Conservation (phyloP, 345 rosid genomes). For the Mangifera indica region DNA sequence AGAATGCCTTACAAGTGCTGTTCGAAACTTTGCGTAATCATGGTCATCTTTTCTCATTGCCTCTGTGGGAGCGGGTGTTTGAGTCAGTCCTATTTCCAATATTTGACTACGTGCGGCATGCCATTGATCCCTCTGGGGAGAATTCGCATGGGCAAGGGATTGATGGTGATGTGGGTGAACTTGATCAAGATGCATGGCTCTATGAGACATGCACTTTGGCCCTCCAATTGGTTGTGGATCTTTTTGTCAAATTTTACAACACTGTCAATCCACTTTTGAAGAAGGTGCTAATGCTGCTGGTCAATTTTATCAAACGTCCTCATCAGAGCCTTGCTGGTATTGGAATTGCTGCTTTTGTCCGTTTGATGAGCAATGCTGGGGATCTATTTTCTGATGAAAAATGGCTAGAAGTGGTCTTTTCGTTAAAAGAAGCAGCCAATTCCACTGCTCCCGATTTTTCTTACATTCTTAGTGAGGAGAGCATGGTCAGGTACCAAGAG, state of each 20-base stretch:
- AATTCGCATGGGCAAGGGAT: constrained; percentile 58
- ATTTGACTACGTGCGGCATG: constrained; percentile 95
- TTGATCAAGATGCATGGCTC: constrained; percentile 98
- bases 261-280: constrained; percentile 91
- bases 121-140: constrained; percentile 94
- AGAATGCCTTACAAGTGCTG: constrained; percentile 85
- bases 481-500: constrained; percentile 30
- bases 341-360: constrained; percentile 96
- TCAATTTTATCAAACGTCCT: constrained; percentile 91
- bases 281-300: constrained; percentile 79
- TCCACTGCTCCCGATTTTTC: constrained; percentile 89
- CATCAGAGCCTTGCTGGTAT: constrained; percentile 99
- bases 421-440: constrained; percentile 83
- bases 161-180: constrained; percentile 60
- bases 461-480: constrained; percentile 52
- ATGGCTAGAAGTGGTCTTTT: constrained; percentile 87
- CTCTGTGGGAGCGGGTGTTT: constrained; percentile 85
- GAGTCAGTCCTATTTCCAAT: constrained; percentile 95
- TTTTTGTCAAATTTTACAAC: constrained; percentile 85
- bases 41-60: constrained; percentile 85
- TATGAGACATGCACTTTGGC: constrained; percentile 98
- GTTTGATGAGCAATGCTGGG: constrained; percentile 95
- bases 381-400: constrained; percentile 84
- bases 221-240: constrained; percentile 96
- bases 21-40: constrained; percentile 94